A percentile compares a stretch with the other conserved stretches of the same genome.
phyloP scores from a whole-genome alignment of 225 moss, liverwort and hornwort species.

The Sphagnum contortum region DNA sequence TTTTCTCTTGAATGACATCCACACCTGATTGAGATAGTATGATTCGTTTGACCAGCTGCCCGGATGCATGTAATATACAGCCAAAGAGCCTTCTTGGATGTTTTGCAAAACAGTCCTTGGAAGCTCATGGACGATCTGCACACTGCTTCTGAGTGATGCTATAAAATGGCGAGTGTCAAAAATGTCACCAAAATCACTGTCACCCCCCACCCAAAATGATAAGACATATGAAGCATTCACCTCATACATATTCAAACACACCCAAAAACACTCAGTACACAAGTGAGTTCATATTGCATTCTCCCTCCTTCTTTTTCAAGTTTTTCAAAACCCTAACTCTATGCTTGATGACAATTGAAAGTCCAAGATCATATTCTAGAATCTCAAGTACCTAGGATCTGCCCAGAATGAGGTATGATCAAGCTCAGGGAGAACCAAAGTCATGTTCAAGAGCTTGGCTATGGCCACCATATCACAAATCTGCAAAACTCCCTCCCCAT shows the following conservation, averaged over 20 bases:
- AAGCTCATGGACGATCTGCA: constrained; percentile 50
- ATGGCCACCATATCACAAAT: constrained; percentile 79
- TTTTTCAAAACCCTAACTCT: too few relatives aligned
- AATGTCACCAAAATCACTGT: constrained; percentile 56
- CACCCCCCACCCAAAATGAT: neutral
- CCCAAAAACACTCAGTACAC: neutral
- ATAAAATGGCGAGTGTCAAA: constrained; percentile 42
- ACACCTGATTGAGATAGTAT: constrained; percentile 25
- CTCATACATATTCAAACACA: neutral
- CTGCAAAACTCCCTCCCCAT: constrained; percentile 15
- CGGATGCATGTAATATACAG: constrained; percentile 36
- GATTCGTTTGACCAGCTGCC: constrained; percentile 62
- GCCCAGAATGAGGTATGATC: constrained; percentile 69
- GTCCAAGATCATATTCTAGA: neutral
- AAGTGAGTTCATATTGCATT: neutral
- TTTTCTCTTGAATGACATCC: neutral
- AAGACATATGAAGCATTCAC: neutral
- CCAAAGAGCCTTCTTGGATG: constrained; percentile 24
- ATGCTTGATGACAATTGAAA: neutral
- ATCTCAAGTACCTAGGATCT: constrained; percentile 50
- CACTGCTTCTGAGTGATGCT: constrained; percentile 32
- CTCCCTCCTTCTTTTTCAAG: too few relatives aligned
- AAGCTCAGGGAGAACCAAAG: constrained; percentile 60
- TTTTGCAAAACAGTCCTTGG: constrained; percentile 20
- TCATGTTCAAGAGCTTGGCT: constrained; percentile 57